Evolutionary conservation across 129 eudicot genomes (phyloP), one percentile per base, ranked within the genome.

Genomic region (Escallonia rubra): DNA sequence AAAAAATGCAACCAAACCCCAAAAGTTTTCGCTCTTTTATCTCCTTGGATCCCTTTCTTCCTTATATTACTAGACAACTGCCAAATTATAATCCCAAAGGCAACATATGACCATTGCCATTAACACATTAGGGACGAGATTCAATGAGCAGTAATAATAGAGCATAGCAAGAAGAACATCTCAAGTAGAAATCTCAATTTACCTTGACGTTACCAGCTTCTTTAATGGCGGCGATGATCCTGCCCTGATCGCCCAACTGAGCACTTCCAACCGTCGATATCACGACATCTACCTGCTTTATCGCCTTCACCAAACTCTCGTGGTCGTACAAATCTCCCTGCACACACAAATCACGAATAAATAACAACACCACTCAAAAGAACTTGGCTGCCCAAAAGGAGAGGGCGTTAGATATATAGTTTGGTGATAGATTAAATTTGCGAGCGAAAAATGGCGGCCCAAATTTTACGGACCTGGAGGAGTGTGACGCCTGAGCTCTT

Each of bases 161-260:
- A 23, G 34, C 34, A 23, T 23, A 23, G 0, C 34, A 23, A 9
- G n/a, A 59, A 10, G 9, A 59, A 38, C 9, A 59, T 23, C 43
- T 59, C n/a, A 52, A 3, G 56, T 46, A 46, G 11, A 2, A 2
- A 43, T 13, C 10, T 43, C n/a, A 58, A 3, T 14, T 44, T 67
- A 77, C 86, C 86, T 77, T 81, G 50, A 81, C 73, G 10, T 81
- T 81, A 34, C 86, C 82, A 16, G 82, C 82, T 73, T 76, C 79
- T 69, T 81, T 81, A 55, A 81, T 76, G 41, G 86, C 79, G 9
- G 65, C 79, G 41, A 81, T 73, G 43, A 81, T 81, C 64, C 73
- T 81, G 50, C 40, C 70, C 60, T 81, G 86, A 72, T 81, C 82
- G 3, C 63, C 76, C 10, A 76, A 61, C 55, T 62, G 73, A 13